Base-by-base conservation (phyloP, 345 rosid species). In the Corchorus capsularis region DNA sequence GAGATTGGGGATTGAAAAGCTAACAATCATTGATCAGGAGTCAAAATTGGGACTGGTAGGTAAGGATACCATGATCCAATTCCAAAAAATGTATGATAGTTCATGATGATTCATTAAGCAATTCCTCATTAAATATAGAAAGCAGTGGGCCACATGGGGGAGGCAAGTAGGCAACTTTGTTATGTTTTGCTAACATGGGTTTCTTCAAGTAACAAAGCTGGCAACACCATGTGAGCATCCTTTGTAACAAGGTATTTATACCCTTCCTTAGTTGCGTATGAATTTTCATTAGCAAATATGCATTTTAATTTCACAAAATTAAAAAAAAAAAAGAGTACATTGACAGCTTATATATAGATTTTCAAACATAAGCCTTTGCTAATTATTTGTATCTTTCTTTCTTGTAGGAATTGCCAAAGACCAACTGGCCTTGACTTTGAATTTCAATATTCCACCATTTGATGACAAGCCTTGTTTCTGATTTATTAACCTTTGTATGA, bases 281-380 rank as follows among this genome's bases (percentile, higher is more conserved):
- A 10, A 63, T 5, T 63, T 27, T 34, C 72, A 27, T 22, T 6
- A 27, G 11, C 7, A 39, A 39, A 27, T 27, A 27, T 0, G 27
- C 27, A 27, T 27, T 27, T 27, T 27, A 27, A 19, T 13, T 70
- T 70, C 61, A 52, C 52, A 52, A 20, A 0, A n/a, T n/a, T 1
- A 52, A 50, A 50, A 8, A 61, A n/a, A n/a, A n/a, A n/a, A n/a
- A n/a, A n/a, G n/a, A 49, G 39, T 59, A 13, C 13, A 32, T 16
- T 47, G 74, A 70, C 62, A 70, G 61, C 74, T 47, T 37, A 32
- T 27, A 32, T 27, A 27, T 9, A 50, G 50, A 53, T 69, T 69
- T 37, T 2, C 47, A 43, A 16, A 35, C 55, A 50, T 12, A 50
- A 9, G 10, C 11, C 3, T 37, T 63, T 63, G 67, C 43, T 35